phyloP scores from a whole-genome alignment of 2,329 filamentous ascomycete species.

The Monilinia polystroma region DNA sequence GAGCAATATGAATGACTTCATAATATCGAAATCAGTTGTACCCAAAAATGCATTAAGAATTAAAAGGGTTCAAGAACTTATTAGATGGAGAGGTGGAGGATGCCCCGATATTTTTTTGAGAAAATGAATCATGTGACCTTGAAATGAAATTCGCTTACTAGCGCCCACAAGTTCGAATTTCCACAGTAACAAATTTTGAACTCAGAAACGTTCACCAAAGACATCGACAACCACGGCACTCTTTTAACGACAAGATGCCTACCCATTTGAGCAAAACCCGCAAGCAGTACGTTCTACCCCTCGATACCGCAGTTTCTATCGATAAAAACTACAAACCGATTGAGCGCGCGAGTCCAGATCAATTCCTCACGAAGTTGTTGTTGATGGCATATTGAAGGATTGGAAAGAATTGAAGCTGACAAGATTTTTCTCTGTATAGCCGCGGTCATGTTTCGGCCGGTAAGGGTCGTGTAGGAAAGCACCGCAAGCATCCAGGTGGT shows the following conservation, averaged over 20 bases:
- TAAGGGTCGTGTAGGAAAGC: conserved; percentile 98
- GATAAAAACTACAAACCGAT: conserved; percentile 14
- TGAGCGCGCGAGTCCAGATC: conserved; percentile 18
- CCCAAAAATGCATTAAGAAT: neutral
- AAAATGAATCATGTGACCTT: neutral
- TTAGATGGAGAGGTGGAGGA: neutral
- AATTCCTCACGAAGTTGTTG: conserved; percentile 14
- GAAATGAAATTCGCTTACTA: conserved; percentile 17
- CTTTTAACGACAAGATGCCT: conserved; percentile 60
- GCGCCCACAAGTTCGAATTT: conserved; percentile 15
- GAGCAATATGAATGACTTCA: neutral
- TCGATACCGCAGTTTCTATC: conserved; percentile 17
- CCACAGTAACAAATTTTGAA: conserved; percentile 4
- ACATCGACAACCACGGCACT: conserved; percentile 34
- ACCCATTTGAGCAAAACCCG: conserved; percentile 73
- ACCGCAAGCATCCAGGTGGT: conserved; percentile 86
- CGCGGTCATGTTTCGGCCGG: conserved; percentile 98
- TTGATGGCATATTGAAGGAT: conserved; percentile 6
- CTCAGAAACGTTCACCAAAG: conserved; percentile 10
- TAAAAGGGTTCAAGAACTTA: neutral
- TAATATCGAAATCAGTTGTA: neutral
- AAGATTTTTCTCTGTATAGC: conserved; percentile 49
- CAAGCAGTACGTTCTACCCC: conserved; percentile 63
- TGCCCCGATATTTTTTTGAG: neutral
- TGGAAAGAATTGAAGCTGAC: conserved; percentile 34